Evolutionary conservation across 352 stramenopile genomes (phyloP).

Genomic region (Phytophthora constricta): DNA sequence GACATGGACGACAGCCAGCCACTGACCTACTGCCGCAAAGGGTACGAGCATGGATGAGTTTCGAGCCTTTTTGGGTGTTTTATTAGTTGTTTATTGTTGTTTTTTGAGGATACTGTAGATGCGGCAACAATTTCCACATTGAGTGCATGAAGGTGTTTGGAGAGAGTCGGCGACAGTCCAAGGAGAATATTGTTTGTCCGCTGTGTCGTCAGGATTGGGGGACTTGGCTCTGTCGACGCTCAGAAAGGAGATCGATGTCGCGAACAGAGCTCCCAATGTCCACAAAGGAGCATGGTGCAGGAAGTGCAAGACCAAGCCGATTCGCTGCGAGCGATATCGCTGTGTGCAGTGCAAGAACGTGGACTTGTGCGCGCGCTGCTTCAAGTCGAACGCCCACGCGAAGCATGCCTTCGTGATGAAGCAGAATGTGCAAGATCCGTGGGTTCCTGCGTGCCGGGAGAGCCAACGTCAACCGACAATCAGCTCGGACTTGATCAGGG

Average conservation of each 20-base stretch:
- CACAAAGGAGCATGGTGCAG: conserved; percentile 71
- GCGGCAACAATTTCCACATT: conserved; percentile 41
- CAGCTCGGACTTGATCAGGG: conserved; percentile 51
- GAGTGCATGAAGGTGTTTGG: conserved; percentile 84
- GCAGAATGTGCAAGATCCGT: conserved; percentile 61
- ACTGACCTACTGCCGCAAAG: conserved; percentile 80
- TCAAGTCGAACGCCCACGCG: conserved; percentile 65
- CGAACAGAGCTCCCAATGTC: conserved; percentile 76
- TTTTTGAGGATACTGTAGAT: conserved; percentile 27
- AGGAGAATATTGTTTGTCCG: conserved; percentile 87
- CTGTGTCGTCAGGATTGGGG: conserved; percentile 87
- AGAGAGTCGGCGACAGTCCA: conserved; percentile 80
- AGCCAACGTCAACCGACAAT: conserved; percentile 32
- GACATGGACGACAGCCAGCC: conserved; percentile 70
- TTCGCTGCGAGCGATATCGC: conserved; percentile 80
- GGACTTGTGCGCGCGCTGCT: conserved; percentile 79
- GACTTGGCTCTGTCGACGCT: conserved; percentile 63
- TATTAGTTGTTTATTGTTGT: background rate
- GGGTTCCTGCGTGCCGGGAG: conserved; percentile 57
- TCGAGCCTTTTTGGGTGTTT: conserved; percentile 9
- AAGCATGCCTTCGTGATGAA: conserved; percentile 83
- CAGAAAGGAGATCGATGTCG: conserved; percentile 76
- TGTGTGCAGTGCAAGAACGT: conserved; percentile 83
- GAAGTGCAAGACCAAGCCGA: conserved; percentile 79
- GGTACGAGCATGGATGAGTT: conserved; percentile 74